A percentile compares a stretch with the other conserved stretches of the same genome.
These are phyloP conservation scores for Vitis hybrid DNA, from an alignment of 177 flowering plant species.

Conservation along the genomic window DNA sequence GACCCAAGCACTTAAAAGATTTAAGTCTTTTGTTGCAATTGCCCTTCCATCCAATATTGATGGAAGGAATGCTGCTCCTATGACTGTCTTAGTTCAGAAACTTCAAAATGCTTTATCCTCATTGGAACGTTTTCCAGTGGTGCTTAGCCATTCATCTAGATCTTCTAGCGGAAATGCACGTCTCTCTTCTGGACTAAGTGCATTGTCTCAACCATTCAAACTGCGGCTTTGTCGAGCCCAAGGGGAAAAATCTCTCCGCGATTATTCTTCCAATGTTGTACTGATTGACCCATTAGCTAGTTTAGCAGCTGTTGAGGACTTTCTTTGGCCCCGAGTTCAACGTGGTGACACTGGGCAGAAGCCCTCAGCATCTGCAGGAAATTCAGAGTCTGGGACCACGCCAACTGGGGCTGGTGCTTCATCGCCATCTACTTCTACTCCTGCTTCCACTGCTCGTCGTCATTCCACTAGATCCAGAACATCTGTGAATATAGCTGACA, in stretches of 20 bases:
- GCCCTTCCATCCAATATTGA: slow-evolving; percentile 57
- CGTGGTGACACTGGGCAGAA: slow-evolving; percentile 80
- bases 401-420: slow-evolving; percentile 65
- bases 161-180: slow-evolving; percentile 76
- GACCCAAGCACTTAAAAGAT: slow-evolving; percentile 79
- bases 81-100: slow-evolving; percentile 85
- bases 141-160: slow-evolving; percentile 84
- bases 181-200: slow-evolving; percentile 88
- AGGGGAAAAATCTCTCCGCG: slow-evolving; percentile 95
- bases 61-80: slow-evolving; percentile 56
- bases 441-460: slow-evolving; percentile 64
- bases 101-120: slow-evolving; percentile 96
- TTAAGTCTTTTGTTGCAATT: slow-evolving; percentile 68
- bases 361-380: slow-evolving; percentile 53
- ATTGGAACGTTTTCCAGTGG: slow-evolving; percentile 92
- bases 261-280: slow-evolving; percentile 93
- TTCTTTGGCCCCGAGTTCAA: slow-evolving; percentile 95
- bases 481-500: slow-evolving; percentile 66
- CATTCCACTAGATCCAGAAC: slow-evolving; percentile 86
- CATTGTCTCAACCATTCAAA: slow-evolving; percentile 89
- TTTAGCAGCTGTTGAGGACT: slow-evolving; percentile 95
- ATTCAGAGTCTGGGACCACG: slow-evolving; percentile 65
- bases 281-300: slow-evolving; percentile 96
- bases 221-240: slow-evolving; percentile 91
- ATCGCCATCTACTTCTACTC: slow-evolving; percentile 66